Conservation (phyloP, 345 rosid species). For the Citrus maxima region DNA sequence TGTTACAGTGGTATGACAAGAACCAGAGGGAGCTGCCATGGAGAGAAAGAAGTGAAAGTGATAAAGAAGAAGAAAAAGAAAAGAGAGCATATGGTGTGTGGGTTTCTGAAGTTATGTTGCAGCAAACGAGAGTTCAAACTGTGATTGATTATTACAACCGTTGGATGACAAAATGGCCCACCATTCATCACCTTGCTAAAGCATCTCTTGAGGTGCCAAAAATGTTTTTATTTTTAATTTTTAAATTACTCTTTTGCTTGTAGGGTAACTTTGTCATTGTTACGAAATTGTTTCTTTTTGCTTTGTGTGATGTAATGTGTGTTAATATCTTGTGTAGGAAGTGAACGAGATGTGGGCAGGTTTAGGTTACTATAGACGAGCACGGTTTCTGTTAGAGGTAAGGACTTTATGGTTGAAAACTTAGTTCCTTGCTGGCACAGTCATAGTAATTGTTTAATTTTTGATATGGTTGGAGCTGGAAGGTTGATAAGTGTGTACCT, state of each 20-base stretch:
- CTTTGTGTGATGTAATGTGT: background rate
- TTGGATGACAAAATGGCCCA: constrained; percentile 93
- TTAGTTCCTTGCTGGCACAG: background rate
- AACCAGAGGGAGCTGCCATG: constrained; percentile 80
- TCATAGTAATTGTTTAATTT: background rate
- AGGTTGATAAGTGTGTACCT: background rate
- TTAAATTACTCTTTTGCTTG: background rate
- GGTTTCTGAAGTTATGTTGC: constrained; percentile 97
- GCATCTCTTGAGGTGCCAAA: constrained; percentile 74
- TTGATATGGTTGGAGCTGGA: background rate
- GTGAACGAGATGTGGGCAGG: constrained; percentile 99
- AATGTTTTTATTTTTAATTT: background rate
- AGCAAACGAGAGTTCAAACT: constrained; percentile 94
- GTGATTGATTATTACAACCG: constrained; percentile 81
- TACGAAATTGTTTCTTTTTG: background rate
- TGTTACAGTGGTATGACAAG: constrained; percentile 70
- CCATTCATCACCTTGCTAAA: constrained; percentile 63
- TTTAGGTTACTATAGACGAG: constrained; percentile 86
- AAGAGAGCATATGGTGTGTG: constrained; percentile 83
- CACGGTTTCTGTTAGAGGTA: constrained; percentile 89
- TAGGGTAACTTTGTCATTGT: background rate
- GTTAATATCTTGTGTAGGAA: constrained; percentile 48
- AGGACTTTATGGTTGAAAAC: background rate
- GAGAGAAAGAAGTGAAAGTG: constrained; percentile 40
- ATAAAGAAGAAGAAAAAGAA: constrained; percentile 31